Base-by-base conservation (phyloP, 176 grass and related monocot species). In the Elaeis guineensis region DNA sequence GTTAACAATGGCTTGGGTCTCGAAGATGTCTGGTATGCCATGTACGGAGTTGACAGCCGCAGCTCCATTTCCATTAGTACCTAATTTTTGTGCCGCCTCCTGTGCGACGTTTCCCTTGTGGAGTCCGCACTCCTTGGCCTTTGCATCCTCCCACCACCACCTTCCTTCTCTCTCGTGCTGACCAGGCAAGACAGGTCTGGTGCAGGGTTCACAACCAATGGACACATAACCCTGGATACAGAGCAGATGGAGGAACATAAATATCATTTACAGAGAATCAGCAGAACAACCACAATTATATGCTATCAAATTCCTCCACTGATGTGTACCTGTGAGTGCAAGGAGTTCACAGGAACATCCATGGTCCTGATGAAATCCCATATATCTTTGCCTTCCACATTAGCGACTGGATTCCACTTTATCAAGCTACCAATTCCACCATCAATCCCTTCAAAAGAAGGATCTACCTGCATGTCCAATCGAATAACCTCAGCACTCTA, bases 101-200 rank as follows among this genome's bases (percentile, higher is more conserved):
- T 80, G 80, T 0, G 73, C 72, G 66, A 90, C 77, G 73, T 96
- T 96, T 19, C 92, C 92, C 75, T 96, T 96, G 78, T 96, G 92
- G 16, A 96, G 86, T 30, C 92, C 92, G 21, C 92, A 96, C 75
- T 96, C 91, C 83, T 96, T 96, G 21, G 92, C 86, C 75, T 68
- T 90, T 19, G 92, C 80, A 72, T 96, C 92, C 72, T 96, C 92
- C 91, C 92, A 96, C 92, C 92, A 96, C 92, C 92, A 96, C 62
- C 92, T 71, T 20, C 92, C 87, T 82, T 96, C 91, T 17, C 92
- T 76, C 78, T 96, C 92, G 26, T 96, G 92, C 56, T 90, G 92
- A 52, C 92, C 83, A 2, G 92, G 92, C 58, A 96, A 26, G 16
- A 96, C 86, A 0, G 92, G 92, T 56, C 91, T 96, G 15, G 92